Evolutionary conservation across 2,329 filamentous ascomycete species (phyloP), one percentile per base, ranked within the genome.

Genomic region (Arthrinium puccinioides): DNA sequence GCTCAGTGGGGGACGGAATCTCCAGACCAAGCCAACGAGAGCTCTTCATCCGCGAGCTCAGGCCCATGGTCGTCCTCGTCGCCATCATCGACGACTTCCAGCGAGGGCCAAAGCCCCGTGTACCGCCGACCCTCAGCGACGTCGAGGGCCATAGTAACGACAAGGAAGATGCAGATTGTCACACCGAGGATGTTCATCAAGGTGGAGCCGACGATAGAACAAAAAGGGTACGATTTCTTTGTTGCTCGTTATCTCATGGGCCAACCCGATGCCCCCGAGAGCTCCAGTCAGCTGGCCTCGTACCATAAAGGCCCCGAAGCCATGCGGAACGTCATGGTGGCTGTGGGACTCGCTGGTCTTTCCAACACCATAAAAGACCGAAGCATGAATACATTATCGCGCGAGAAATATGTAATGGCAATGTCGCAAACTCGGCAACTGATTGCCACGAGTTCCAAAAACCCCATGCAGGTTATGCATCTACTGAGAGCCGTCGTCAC

Each of bases 321-420:
- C 10, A 55, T 69, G 7, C 63, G 62, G 20, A 65, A 70, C 23
- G 65, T 73, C 31, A 73, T 79, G 59, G 56, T 69, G 8, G 74
- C 77, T 11, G 66, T 79, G 14, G 76, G 76, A 2, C 62, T 78
- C 32, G 75, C 76, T 0, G 73, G 72, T 41, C 51, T 81, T 41
- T 70, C 72, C 4, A 78, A 79, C 39, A 54, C 76, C 14, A 63
- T 60, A 20, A 64, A 64, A 15, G 65, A 74, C 31, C 54, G 56
- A 14, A 57, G 62, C 21, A 53, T 78, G 51, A 63, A 63, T 45
- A 51, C 64, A 3, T 47, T 62, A 25, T 70, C 77, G 11, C 66
- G 64, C 32, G 61, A 69, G 39, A 70, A 71, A 46, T 80, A 81
- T 51, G 67, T 68, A 7, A 52, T 62, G 20, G 74, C 75, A 2